These are phyloP conservation scores for Theobroma grandiflorum DNA, from an alignment of 441 rosid genomes.

Conservation along the genomic window DNA sequence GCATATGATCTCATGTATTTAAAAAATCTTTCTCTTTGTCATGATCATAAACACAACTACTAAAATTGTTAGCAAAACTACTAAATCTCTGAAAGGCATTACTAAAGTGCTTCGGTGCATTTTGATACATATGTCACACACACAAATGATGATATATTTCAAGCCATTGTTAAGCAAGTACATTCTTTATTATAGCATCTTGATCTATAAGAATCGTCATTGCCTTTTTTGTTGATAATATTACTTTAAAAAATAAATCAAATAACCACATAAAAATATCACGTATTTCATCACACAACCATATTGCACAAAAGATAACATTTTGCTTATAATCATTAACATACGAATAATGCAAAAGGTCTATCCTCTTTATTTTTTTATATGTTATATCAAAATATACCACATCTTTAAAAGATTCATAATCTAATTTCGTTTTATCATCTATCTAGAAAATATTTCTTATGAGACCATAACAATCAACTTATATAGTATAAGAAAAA, in stretches of 20 bases:
- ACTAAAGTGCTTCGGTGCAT: neutral
- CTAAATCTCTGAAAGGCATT: neutral
- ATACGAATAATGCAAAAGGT: neutral
- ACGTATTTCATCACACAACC: neutral
- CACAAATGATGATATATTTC: neutral
- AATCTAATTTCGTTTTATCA: neutral
- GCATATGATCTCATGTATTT: neutral
- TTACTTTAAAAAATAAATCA: neutral
- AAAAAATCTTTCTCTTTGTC: neutral
- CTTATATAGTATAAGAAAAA: neutral
- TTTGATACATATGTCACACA: neutral
- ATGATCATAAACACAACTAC: too few species aligned
- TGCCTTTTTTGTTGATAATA: neutral
- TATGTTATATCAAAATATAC: neutral
- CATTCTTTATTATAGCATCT: neutral
- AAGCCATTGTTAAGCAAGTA: too few species aligned
- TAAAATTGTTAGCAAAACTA: too few species aligned
- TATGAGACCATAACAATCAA: neutral
- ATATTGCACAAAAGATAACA: neutral
- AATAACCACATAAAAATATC: too few species aligned
- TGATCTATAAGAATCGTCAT: neutral
- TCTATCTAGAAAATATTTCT: neutral
- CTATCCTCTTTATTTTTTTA: neutral
- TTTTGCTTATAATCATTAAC: neutral
- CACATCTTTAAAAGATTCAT: neutral